Evolutionary conservation across 768 basidiomycete species (phyloP).

Genomic region (Candolleomyces aberdarensis): DNA sequence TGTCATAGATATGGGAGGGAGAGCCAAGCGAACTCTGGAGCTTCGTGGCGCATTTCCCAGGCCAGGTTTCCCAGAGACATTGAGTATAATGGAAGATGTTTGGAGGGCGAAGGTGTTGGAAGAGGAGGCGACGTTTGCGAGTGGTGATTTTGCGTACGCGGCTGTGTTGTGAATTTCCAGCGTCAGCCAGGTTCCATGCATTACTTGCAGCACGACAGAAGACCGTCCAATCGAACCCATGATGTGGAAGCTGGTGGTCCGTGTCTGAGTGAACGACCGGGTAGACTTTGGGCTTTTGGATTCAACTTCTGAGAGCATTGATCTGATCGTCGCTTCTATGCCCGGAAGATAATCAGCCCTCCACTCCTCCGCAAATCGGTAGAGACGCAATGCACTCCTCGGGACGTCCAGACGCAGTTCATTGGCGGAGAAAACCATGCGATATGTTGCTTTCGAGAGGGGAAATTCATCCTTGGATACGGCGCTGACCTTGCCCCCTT

Average conservation of each 20-base stretch:
- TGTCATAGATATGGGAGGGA: conserved; percentile 64
- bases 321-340: conserved; percentile 63
- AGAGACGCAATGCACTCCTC: conserved; percentile 76
- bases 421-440: conserved; percentile 39
- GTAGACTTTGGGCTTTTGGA: conserved; percentile 32
- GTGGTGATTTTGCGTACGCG: conserved; percentile 42
- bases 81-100: conserved; percentile 57
- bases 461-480: conserved; percentile 17
- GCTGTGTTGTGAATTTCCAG: conserved; percentile 60
- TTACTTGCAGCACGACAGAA: conserved; percentile 70
- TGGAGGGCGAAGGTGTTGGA: conserved; percentile 60
- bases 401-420: conserved; percentile 61
- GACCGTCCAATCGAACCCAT: conserved; percentile 50
- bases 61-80: conserved; percentile 49
- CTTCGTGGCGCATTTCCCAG: conserved; percentile 31
- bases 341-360: conserved; percentile 73
- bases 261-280: conserved; percentile 20
- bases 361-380: conserved; percentile 83
- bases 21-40: conserved; percentile 55
- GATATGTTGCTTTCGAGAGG: conserved; percentile 29
- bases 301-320: conserved; percentile 62
- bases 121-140: conserved; percentile 25
- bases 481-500: conserved; percentile 41
- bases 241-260: conserved; percentile 39
- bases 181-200: conserved; percentile 86